Evolutionary conservation across 2,329 filamentous ascomycete species (phyloP).

Genomic region (Penicillium sp.): DNA sequence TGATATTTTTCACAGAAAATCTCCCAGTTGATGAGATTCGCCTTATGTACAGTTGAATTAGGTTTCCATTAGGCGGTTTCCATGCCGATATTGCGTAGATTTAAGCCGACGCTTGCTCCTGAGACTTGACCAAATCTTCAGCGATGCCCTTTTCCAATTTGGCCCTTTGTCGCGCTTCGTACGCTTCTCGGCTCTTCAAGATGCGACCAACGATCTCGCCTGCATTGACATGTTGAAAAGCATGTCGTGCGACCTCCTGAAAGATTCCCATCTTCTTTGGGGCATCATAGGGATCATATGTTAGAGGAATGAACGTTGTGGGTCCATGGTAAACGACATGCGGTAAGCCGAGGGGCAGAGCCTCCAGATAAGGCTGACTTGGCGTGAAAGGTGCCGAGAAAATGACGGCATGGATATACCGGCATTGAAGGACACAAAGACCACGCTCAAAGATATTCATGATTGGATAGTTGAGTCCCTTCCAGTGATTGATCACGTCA

Average conservation of each 20-base stretch:
- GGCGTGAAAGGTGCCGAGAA: constrained; percentile 90
- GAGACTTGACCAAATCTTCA: constrained; percentile 65
- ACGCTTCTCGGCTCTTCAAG: constrained; percentile 78
- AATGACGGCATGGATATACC: constrained; percentile 83
- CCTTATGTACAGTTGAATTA: constrained; percentile 15
- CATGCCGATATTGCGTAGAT: background rate
- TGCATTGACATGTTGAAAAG: constrained; percentile 84
- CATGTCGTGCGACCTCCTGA: constrained; percentile 71
- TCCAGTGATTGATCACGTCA: constrained; percentile 92
- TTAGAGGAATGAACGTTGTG: constrained; percentile 79
- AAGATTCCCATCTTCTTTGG: constrained; percentile 84
- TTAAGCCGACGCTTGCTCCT: constrained; percentile 50
- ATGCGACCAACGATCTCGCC: constrained; percentile 90
- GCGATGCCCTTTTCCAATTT: constrained; percentile 84
- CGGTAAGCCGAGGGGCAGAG: constrained; percentile 71
- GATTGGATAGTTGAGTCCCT: constrained; percentile 97
- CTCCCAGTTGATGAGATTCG: constrained; percentile 3
- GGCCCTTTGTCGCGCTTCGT: constrained; percentile 85
- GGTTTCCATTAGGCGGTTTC: background rate
- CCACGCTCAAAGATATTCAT: constrained; percentile 99
- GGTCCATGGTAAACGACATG: constrained; percentile 93
- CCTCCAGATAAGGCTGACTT: constrained; percentile 71
- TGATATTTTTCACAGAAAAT: background rate
- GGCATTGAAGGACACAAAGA: constrained; percentile 92
- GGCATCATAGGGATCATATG: constrained; percentile 76